phyloP scores from a whole-genome alignment of 768 basidiomycete species.

The Trametes elegans region DNA sequence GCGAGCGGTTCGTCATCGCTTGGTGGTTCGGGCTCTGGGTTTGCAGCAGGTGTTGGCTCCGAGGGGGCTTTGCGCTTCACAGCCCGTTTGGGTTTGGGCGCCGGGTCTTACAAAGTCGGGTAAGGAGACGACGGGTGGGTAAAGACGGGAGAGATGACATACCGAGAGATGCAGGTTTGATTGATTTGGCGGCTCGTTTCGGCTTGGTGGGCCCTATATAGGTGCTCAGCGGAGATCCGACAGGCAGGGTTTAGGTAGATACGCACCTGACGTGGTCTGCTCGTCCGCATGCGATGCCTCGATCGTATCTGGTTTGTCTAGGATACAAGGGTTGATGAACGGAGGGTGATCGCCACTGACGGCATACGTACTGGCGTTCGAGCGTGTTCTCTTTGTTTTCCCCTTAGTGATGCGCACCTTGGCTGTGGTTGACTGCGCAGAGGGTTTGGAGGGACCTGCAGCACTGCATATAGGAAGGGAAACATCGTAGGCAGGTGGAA shows the following conservation, averaged over 20 bases:
- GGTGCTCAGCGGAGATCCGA: neutral
- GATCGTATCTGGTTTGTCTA: neutral
- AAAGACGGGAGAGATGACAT: neutral
- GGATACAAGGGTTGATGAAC: neutral
- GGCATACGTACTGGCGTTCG: neutral
- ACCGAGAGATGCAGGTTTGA: neutral
- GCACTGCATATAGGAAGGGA: neutral
- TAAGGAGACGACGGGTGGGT: neutral
- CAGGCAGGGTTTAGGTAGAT: neutral
- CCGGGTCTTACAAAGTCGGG: neutral
- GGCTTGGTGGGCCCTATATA: neutral
- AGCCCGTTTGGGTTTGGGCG: neutral
- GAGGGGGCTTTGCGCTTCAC: slow-evolving; percentile 1
- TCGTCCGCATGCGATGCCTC: too few species aligned
- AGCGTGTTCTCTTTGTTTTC: neutral
- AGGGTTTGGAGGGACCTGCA: neutral
- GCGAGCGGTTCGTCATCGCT: slow-evolving; percentile 10
- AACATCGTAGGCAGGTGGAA: neutral
- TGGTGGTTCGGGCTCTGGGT: neutral
- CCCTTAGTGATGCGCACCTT: too few species aligned
- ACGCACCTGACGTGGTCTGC: neutral
- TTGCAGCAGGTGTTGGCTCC: neutral
- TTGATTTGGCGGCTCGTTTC: neutral
- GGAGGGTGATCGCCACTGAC: neutral
- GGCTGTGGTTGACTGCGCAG: neutral